Evolutionary conservation across 169 alveolate genomes (phyloP), one percentile per base, ranked within the genome.

Genomic region (Plasmodium gonderi): DNA sequence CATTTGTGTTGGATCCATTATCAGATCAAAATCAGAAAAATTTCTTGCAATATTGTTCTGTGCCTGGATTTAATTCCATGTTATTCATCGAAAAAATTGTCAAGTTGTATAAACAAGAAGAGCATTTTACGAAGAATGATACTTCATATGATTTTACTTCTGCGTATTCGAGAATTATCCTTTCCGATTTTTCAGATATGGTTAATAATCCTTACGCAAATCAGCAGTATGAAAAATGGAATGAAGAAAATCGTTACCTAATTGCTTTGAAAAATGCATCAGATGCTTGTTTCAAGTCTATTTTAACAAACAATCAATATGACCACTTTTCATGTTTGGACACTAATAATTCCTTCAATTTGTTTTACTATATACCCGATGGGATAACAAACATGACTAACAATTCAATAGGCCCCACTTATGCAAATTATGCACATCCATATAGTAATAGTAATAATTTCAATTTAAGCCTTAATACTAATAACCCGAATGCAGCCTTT

Each of bases 1-100:
- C 79, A 3, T 90, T 90, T 65, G 82, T 90, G 47, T 45, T 90
- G 38, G 67, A 90, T 65, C 94, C 94, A 23, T 44, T 78, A 45
- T 78, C 91, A 17, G 81, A 78, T 11, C 51, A 90, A 78, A 78
- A 90, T 51, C 90, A 90, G 51, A 76, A 78, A 78, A 44, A 78
- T 65, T 90, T 90, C 44, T 69, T 90, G 74, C 94, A 90, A 38
- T 74, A 90, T 67, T 90, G 94, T 65, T 78, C 91, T 33, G 72
- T 78, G 51, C 79, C 94, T n/a, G 94, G 94, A 14, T 90, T 90
- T 65, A 77, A 78, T 31, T 64, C 91, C 1, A 33, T 79, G n/a
- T 26, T 90, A 45, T 90, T 90, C 51, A 23, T 60, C 20, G 81
- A 90, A 44, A 60, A 79, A 90, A 45, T 90, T 47, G 64, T 90